phyloP scores from a whole-genome alignment of 2,329 filamentous ascomycete species.

The Colletotrichum euphorbiae region DNA sequence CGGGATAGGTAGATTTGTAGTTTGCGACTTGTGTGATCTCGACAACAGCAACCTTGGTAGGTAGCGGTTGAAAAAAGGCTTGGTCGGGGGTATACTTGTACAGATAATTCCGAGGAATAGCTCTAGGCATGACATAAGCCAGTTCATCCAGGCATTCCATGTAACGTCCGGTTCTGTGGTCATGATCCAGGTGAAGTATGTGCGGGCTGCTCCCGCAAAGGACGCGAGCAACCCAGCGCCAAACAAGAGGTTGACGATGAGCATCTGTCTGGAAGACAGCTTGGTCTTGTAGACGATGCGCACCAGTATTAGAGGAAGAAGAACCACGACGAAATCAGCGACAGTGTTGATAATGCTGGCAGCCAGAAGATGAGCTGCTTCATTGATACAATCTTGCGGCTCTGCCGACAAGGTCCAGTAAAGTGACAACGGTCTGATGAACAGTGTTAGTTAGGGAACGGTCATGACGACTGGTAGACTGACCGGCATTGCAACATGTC shows the following conservation, averaged over 20 bases:
- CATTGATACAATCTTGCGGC: constrained; percentile 57
- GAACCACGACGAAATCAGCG: constrained; percentile 67
- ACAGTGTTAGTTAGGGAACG: constrained; percentile 41
- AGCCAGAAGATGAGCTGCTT: constrained; percentile 63
- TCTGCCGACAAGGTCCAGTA: constrained; percentile 51
- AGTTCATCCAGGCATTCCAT: constrained; percentile 51
- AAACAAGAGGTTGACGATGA: constrained; percentile 60
- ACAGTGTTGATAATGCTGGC: constrained; percentile 70
- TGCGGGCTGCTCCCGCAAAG: constrained; percentile 52
- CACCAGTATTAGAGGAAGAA: constrained; percentile 62
- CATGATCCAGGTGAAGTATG: constrained; percentile 50
- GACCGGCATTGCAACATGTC: constrained; percentile 54
- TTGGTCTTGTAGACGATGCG: constrained; percentile 47
- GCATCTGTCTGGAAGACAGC: constrained; percentile 59
- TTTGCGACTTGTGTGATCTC: background rate
- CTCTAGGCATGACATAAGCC: constrained; percentile 53
- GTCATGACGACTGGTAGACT: constrained; percentile 20
- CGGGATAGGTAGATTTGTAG: background rate
- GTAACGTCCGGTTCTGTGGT: constrained; percentile 49
- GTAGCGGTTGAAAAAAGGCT: constrained; percentile 56
- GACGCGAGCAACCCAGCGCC: constrained; percentile 61
- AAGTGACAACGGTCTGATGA: constrained; percentile 50
- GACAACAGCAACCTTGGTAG: constrained; percentile 47
- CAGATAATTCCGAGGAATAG: constrained; percentile 59
- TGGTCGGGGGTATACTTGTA: constrained; percentile 58